Base-by-base conservation (phyloP, 148 eudicot genomes). In the Vaccinium vitisidaea region DNA sequence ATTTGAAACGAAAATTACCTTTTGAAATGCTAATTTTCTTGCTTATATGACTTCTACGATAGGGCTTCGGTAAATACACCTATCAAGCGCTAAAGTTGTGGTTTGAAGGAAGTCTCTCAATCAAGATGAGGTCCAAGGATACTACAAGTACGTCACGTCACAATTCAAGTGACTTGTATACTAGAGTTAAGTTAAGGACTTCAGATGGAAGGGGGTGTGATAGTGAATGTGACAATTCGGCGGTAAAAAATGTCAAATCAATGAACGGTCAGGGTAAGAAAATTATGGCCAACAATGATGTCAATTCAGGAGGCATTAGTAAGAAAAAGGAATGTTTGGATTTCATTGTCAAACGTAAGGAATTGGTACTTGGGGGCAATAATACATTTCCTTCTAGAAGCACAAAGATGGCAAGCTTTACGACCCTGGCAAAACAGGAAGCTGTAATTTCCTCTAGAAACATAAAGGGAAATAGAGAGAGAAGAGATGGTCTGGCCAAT, bases 321-420 rank as follows among this genome's bases (percentile, higher is more conserved):
- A 79, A n/a, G 63, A 32, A 80, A 56, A 55, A 30, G 69, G 82
- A 80, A 80, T 39, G 69, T 19, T 8, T 30, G 15, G 82, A 79
- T 79, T 79, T 1, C 58, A 4, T 30, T 8, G 43, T 30, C 63
- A 79, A 55, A 10, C 43, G 49, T 19, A 79, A 79, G 82, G 43
- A 58, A 23, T 56, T 79, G 63, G 69, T 43, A 55, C 58, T 30
- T 79, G 49, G 69, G 25, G 43, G 49, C 21, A 56, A 27, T 13
- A 32, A 79, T 30, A 39, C 25, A 30, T 32, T 36, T 32, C 27
- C 82, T 36, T 11, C 49, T 79, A 55, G 63, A 18, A 18, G 48
- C 27, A 18, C 25, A 9, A 79, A 79, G 82, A 54, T 30, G 82
- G 82, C 50, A 10, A 25, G 61, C 36, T 79, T 18, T 49, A 30